Conservation (phyloP, 2,329 filamentous ascomycete species). For the Pezicula rhizophila region DNA sequence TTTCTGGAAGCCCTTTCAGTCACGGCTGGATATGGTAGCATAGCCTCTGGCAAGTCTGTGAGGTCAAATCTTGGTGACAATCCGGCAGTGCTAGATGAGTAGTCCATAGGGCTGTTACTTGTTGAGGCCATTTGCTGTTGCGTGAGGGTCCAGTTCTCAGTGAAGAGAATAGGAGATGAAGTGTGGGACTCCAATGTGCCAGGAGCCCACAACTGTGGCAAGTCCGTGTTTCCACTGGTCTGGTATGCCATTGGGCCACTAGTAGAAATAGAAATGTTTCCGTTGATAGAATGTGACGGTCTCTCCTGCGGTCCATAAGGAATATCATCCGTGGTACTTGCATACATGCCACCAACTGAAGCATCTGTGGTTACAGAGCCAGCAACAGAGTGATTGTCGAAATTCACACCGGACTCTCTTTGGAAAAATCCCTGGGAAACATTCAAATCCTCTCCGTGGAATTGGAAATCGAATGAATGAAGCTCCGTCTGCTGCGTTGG, state of each 20-base stretch:
- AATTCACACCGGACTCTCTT: conserved; percentile 15
- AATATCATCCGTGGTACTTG: conserved; percentile 16
- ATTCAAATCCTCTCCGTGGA: conserved; percentile 20
- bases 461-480: conserved; percentile 22
- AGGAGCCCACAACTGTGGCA: conserved; percentile 20
- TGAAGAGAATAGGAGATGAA: conserved; percentile 20
- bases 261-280: conserved; percentile 14
- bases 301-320: conserved; percentile 10
- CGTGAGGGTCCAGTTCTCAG: conserved; percentile 20
- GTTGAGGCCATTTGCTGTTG: conserved; percentile 16
- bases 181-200: conserved; percentile 21
- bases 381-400: conserved; percentile 11
- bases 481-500: conserved; percentile 24
- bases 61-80: background rate
- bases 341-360: conserved; percentile 16
- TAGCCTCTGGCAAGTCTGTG: conserved; percentile 9
- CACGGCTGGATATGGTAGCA: conserved; percentile 22
- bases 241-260: conserved; percentile 20
- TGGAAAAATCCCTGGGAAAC: conserved; percentile 17
- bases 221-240: conserved; percentile 13
- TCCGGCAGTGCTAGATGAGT: conserved; percentile 10
- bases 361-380: conserved; percentile 16
- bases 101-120: conserved; percentile 22
- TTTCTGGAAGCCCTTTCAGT: conserved; percentile 22
- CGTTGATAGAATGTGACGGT: conserved; percentile 13